Evolutionary conservation across 768 basidiomycete genomes (phyloP).

Genomic region (Galerina marginata): DNA sequence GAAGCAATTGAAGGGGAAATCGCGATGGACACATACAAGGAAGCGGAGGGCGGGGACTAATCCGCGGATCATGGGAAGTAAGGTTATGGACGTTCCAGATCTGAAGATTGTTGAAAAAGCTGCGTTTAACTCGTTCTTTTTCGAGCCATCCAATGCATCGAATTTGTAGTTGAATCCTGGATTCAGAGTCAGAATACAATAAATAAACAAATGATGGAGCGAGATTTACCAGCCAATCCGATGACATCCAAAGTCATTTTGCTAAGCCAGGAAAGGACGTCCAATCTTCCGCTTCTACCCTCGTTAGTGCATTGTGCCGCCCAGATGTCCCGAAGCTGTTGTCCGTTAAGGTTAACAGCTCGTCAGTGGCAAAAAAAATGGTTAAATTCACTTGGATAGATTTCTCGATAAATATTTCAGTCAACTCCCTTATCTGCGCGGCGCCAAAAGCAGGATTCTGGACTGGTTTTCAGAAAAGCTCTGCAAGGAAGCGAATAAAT

Average conservation of each 20-base stretch:
- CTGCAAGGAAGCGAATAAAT: background rate
- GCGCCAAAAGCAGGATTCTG: slow-evolving; percentile 74
- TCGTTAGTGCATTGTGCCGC: slow-evolving; percentile 36
- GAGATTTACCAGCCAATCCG: slow-evolving; percentile 64
- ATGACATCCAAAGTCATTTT: slow-evolving; percentile 79
- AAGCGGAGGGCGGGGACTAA: slow-evolving; percentile 41
- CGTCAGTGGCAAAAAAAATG: background rate
- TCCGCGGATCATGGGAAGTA: slow-evolving; percentile 36
- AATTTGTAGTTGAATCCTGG: slow-evolving; percentile 43
- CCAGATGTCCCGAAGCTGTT: slow-evolving; percentile 58
- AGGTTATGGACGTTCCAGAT: slow-evolving; percentile 41
- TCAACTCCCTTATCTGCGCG: slow-evolving; percentile 60
- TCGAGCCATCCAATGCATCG: slow-evolving; percentile 31
- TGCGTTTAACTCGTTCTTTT: slow-evolving; percentile 54
- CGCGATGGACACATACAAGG: slow-evolving; percentile 36
- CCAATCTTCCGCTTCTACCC: slow-evolving; percentile 42
- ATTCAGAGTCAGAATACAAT: slow-evolving; percentile 32
- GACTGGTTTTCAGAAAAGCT: background rate
- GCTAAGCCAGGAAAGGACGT: slow-evolving; percentile 69
- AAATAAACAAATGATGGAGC: background rate
- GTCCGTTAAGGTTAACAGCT: background rate
- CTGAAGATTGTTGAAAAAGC: slow-evolving; percentile 59
- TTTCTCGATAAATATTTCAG: slow-evolving; percentile 62
- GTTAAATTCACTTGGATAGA: slow-evolving; percentile 46
- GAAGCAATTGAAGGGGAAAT: background rate